A percentile compares a stretch with the other conserved stretches of the same genome.
Evolutionary conservation across 352 stramenopile species (phyloP).

Genomic region (Phytophthora quininea): DNA sequence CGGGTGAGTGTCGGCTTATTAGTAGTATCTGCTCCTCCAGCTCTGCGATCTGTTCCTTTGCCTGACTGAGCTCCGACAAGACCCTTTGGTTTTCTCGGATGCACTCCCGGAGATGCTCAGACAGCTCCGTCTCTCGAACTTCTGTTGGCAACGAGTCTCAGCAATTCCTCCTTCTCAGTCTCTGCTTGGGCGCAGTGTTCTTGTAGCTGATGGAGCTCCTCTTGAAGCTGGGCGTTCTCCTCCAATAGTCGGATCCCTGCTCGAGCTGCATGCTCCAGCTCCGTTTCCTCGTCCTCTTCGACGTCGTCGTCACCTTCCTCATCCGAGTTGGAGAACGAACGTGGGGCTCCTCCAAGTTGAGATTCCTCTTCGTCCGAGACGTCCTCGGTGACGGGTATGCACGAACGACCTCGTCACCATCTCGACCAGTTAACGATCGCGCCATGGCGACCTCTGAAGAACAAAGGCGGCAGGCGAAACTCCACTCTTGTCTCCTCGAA

Average conservation of each 20-base stretch:
- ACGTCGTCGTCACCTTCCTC: conserved; percentile 32
- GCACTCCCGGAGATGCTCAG: conserved; percentile 54
- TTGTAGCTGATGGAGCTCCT: conserved; percentile 60
- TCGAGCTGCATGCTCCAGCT: conserved; percentile 63
- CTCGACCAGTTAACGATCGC: conserved; percentile 7
- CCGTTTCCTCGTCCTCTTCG: conserved; percentile 43
- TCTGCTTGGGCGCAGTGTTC: conserved; percentile 42
- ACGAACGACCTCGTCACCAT: not conserved
- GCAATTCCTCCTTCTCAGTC: conserved; percentile 45
- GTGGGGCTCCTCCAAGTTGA: conserved; percentile 22
- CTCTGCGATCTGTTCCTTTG: conserved; percentile 39
- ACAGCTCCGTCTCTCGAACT: conserved; percentile 36
- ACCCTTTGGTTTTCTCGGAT: conserved; percentile 64
- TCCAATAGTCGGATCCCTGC: conserved; percentile 73
- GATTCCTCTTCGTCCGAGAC: conserved; percentile 14
- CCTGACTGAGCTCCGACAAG: conserved; percentile 48
- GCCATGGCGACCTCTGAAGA: conserved; percentile 5
- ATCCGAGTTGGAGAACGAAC: conserved; percentile 20
- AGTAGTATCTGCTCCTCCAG: conserved; percentile 32
- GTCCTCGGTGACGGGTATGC: conserved; percentile 5
- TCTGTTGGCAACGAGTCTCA: conserved; percentile 51
- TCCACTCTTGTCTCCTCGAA: not conserved
- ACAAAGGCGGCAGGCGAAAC: not conserved
- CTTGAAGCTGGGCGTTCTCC: conserved; percentile 70
- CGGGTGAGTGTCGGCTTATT: conserved; percentile 28